Evolutionary conservation across 306 rosid species (phyloP).

Genomic region (Sphenostylis stenocarpa): DNA sequence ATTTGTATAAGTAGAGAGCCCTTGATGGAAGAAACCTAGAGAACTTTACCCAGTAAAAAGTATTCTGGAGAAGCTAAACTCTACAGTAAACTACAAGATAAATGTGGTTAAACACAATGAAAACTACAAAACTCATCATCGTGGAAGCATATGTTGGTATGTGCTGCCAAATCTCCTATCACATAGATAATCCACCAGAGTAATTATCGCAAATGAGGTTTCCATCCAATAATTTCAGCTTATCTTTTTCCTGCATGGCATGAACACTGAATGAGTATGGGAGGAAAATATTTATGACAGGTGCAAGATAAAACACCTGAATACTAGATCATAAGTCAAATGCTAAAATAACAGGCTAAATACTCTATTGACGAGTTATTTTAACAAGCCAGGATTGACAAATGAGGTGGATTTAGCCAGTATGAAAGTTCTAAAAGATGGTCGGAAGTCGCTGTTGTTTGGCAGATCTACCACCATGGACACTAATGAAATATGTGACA

Average conservation of each 20-base stretch:
- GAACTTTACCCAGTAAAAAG: conserved; percentile 18
- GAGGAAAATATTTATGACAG: background rate
- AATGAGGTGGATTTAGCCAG: background rate
- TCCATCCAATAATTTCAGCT: conserved; percentile 47
- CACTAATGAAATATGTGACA: background rate
- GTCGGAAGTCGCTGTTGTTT: background rate
- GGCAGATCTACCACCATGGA: background rate
- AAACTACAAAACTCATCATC: conserved; percentile 38
- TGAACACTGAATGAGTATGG: conserved; percentile 8
- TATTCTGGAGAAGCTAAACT: conserved; percentile 31
- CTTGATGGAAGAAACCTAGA: conserved; percentile 30
- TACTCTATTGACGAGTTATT: background rate
- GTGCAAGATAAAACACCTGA: background rate
- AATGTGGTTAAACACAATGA: conserved; percentile 24
- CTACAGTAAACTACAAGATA: conserved; percentile 26
- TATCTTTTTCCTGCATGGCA: conserved; percentile 71
- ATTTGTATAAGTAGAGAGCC: conserved; percentile 3
- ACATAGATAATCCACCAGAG: conserved; percentile 54
- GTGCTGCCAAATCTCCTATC: conserved; percentile 18
- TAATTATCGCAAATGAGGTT: conserved; percentile 52
- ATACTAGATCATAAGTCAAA: background rate
- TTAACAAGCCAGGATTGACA: background rate
- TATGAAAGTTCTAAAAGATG: background rate
- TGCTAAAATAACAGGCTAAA: background rate
- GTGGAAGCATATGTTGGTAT: conserved; percentile 27